Evolutionary conservation across 108 stramenopile genomes (phyloP), one percentile per base, ranked within the genome.

Genomic region (Mediolabrus comicus): DNA sequence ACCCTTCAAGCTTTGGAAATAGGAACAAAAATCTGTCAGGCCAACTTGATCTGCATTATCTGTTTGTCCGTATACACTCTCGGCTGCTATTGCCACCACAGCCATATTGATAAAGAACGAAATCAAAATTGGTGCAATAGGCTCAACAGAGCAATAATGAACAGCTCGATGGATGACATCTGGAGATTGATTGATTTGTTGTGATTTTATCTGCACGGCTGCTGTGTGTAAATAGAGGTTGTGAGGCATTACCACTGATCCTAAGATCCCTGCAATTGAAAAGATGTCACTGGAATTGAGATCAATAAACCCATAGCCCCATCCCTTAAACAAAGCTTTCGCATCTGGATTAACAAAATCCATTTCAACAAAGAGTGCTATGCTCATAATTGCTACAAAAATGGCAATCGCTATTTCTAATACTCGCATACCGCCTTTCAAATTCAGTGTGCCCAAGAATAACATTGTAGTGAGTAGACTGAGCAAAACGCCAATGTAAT

Each of bases 161-260:
- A 87, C 89, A 8, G 94, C 94, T 54, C 80, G 43, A n/a, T 77
- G 41, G 19, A 90, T 62, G 16, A 71, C 75, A 17, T 69, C 73
- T 4, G 68, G 61, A 19, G 52, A 62, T 28, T 67, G 64, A 9
- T 81, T 69, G 53, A 90, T 76, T 3, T 85, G 56, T 4, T 35
- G 59, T 16, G 78, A 52, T 8, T 90, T 65, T 3, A 70, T 70
- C 52, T 90, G 89, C 2, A 90, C 80, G 0, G 91, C 86, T 22
- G 88, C 94, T 8, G 88, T 88, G 72, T 95, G 94, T 3, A 95
- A 78, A 58, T 91, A 95, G 3, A 95, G 62, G 63, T 92, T 95
- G 74, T 95, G 94, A 0, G 94, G 94, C 94, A 95, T 95, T 64
- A 91, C 88, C 6, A 95, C 90, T 0, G 86, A 83, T 43, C 89